phyloP scores from a whole-genome alignment of 2,329 filamentous ascomycete species.

The Chaetomium strumarium region DNA sequence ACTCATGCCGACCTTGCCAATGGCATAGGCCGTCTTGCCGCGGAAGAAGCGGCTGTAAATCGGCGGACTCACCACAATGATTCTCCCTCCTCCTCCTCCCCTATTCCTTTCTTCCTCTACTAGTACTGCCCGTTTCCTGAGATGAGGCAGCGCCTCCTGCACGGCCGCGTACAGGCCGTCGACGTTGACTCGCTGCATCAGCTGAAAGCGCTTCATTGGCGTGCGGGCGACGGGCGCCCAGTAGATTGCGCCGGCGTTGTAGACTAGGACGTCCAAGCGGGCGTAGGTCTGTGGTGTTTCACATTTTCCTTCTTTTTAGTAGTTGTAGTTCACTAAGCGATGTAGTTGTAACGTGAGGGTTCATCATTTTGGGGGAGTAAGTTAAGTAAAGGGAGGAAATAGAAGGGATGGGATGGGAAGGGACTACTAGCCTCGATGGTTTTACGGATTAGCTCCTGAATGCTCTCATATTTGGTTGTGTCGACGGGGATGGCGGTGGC shows the following conservation, averaged over 20 bases:
- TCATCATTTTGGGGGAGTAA: neutral
- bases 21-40: slow-evolving; percentile 79
- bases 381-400: neutral
- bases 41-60: slow-evolving; percentile 82
- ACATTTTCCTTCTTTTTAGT: neutral
- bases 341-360: too few species aligned
- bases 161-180: slow-evolving; percentile 70
- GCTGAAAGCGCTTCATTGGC: slow-evolving; percentile 67
- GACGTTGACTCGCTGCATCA: slow-evolving; percentile 70
- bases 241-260: slow-evolving; percentile 83
- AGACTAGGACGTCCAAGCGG: slow-evolving; percentile 67
- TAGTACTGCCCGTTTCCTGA: slow-evolving; percentile 43
- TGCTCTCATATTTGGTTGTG: slow-evolving; percentile 56
- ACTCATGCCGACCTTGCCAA: slow-evolving; percentile 75
- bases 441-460: slow-evolving; percentile 53
- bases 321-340: too few species aligned
- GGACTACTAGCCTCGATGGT: slow-evolving; percentile 38
- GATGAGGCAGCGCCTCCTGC: slow-evolving; percentile 62
- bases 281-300: slow-evolving; percentile 47
- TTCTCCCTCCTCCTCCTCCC: slow-evolving; percentile 41
- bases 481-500: slow-evolving; percentile 66
- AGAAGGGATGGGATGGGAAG: neutral
- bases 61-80: slow-evolving; percentile 75
- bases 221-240: slow-evolving; percentile 71
- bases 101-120: slow-evolving; percentile 35